These are phyloP conservation scores for Eimeria praecox DNA, from an alignment of 169 alveolate species.

Conservation along the genomic window DNA sequence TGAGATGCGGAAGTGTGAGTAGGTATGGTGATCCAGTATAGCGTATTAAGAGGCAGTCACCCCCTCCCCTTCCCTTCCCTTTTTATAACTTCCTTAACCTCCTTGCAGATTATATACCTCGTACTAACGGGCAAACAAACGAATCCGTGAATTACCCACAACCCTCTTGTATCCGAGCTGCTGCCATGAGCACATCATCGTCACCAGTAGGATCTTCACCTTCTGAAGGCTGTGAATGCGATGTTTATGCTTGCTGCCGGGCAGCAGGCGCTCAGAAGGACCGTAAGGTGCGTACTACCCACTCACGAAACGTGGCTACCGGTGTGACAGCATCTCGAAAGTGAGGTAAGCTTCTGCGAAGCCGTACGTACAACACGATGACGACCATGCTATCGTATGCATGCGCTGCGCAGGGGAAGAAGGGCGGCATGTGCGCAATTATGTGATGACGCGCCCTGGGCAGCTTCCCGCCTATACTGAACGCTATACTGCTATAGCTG, in stretches of 20 bases:
- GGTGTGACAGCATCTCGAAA: neutral
- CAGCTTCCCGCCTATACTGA: neutral
- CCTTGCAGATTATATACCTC: neutral
- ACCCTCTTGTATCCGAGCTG: neutral
- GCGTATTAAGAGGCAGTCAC: neutral
- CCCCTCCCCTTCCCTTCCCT: neutral
- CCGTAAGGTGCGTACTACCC: neutral
- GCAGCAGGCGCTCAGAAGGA: slow-evolving; percentile 45
- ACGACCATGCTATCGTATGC: neutral
- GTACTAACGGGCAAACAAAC: neutral
- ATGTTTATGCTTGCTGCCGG: slow-evolving; percentile 55
- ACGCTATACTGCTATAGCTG: neutral
- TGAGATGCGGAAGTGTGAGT: neutral
- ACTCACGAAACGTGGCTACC: neutral
- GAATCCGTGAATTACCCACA: neutral
- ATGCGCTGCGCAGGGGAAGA: slow-evolving; percentile 41
- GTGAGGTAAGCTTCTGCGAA: neutral
- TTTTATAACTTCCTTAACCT: neutral
- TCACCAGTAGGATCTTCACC: slow-evolving; percentile 2
- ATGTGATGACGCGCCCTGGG: neutral
- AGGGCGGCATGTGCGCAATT: slow-evolving; percentile 40
- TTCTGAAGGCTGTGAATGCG: slow-evolving; percentile 28
- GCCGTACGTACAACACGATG: neutral
- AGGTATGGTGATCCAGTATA: neutral
- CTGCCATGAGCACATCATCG: neutral